These are phyloP conservation scores for Sisymbrium altissimum DNA, from an alignment of 345 rosid species.

Conservation along the genomic window DNA sequence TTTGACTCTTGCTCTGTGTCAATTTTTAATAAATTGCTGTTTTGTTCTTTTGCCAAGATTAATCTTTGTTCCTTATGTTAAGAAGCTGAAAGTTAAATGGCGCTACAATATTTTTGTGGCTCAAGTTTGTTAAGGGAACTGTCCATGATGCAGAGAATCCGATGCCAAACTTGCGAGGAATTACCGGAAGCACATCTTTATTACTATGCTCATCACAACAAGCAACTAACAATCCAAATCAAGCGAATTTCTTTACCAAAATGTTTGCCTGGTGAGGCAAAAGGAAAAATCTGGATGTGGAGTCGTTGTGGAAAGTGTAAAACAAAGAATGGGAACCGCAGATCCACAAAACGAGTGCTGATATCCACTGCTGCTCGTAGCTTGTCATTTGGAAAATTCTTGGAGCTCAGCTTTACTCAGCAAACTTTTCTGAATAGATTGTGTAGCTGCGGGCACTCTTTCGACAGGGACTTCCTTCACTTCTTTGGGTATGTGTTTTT, in stretches of 20 bases:
- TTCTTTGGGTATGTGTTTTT: slow-evolving; percentile 84
- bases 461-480: slow-evolving; percentile 67
- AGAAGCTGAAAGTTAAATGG: neutral
- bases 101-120: neutral
- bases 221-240: slow-evolving; percentile 75
- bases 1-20: slow-evolving; percentile 21
- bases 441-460: slow-evolving; percentile 86
- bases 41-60: neutral
- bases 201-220: slow-evolving; percentile 76
- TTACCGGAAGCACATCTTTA: slow-evolving; percentile 76
- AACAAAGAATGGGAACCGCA: slow-evolving; percentile 42
- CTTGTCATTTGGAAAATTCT: slow-evolving; percentile 91
- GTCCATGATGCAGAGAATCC: slow-evolving; percentile 56
- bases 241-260: slow-evolving; percentile 43
- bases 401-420: slow-evolving; percentile 82
- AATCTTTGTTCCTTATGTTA: neutral
- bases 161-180: slow-evolving; percentile 56
- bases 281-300: slow-evolving; percentile 99
- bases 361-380: slow-evolving; percentile 69
- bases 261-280: slow-evolving; percentile 58
- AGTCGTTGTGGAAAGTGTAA: slow-evolving; percentile 80
- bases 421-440: slow-evolving; percentile 40
- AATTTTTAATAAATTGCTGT: neutral
- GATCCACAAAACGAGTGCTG: slow-evolving; percentile 75
- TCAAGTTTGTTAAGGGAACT: slow-evolving; percentile 24